Percentiles rank a stretch among this genome's conserved stretches.
phyloP scores from a whole-genome alignment of 306 rosid species.

The Geum urbanum region DNA sequence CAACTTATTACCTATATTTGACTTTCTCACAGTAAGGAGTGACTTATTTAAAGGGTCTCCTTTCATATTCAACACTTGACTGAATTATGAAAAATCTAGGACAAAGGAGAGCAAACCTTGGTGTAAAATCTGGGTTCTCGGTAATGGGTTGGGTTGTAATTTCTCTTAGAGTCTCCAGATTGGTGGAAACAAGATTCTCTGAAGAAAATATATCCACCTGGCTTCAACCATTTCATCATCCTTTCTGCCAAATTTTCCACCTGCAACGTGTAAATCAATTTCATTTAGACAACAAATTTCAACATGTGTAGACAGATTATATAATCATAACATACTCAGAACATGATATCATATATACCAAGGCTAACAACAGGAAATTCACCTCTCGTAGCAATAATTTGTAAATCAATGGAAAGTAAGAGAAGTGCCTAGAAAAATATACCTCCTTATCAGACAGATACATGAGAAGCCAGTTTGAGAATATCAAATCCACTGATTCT shows the following conservation, averaged over 20 bases:
- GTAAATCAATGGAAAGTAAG: not conserved
- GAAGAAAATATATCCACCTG: constrained; percentile 77
- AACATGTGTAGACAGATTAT: too few relatives aligned
- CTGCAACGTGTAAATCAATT: constrained; percentile 33
- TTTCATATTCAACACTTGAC: not conserved
- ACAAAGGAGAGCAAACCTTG: constrained; percentile 50
- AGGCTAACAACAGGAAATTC: not conserved
- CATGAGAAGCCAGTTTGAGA: constrained; percentile 98
- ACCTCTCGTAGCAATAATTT: not conserved
- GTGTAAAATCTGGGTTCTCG: constrained; percentile 91
- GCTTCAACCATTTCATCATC: constrained; percentile 88
- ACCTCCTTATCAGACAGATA: constrained; percentile 91
- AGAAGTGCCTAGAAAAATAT: constrained; percentile 5
- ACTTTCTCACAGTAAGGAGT: too few relatives aligned
- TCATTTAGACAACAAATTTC: not conserved
- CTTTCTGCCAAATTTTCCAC: constrained; percentile 63
- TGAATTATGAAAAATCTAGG: not conserved
- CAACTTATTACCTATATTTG: not conserved
- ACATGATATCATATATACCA: not conserved
- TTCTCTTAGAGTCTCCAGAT: constrained; percentile 92
- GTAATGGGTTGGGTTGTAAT: constrained; percentile 92
- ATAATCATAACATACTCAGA: not conserved
- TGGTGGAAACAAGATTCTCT: constrained; percentile 97
- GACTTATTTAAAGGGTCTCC: not conserved
- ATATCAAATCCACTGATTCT: too few relatives aligned